Evolutionary conservation across 345 rosid genomes (phyloP).

Genomic region (Pugionium dolabratum): DNA sequence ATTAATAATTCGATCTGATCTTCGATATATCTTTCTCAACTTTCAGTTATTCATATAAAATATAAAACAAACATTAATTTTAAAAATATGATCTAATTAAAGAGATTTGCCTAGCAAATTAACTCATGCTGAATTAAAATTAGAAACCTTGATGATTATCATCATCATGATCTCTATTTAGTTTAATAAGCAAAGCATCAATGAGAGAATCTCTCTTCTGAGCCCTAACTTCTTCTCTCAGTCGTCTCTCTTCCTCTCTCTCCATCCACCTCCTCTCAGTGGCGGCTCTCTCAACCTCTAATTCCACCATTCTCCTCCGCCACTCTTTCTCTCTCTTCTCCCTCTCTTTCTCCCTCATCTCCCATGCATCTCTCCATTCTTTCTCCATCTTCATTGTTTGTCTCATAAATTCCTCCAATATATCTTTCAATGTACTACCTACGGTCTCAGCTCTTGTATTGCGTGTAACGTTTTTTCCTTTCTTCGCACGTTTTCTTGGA

Average conservation of each 20-base stretch:
- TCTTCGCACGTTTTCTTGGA: slow-evolving; percentile 50
- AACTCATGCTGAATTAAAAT: slow-evolving; percentile 29
- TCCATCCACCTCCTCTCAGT: slow-evolving; percentile 89
- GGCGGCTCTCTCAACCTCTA: slow-evolving; percentile 85
- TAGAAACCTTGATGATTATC: slow-evolving; percentile 41
- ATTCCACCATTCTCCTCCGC: slow-evolving; percentile 76
- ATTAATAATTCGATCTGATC: background rate
- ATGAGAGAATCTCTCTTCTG: slow-evolving; percentile 87
- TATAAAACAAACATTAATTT: slow-evolving; percentile 8
- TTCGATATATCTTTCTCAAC: background rate
- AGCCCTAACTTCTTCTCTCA: slow-evolving; percentile 92
- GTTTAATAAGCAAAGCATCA: slow-evolving; percentile 70
- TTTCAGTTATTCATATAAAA: background rate
- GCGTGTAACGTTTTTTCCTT: slow-evolving; percentile 46
- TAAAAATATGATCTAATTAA: background rate
- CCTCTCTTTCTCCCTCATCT: slow-evolving; percentile 75
- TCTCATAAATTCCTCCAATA: slow-evolving; percentile 77
- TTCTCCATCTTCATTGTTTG: slow-evolving; percentile 76
- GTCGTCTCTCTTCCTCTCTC: slow-evolving; percentile 83
- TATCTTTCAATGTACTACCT: slow-evolving; percentile 46
- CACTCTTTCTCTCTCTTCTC: slow-evolving; percentile 80
- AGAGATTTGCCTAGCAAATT: background rate
- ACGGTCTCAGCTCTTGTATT: slow-evolving; percentile 13
- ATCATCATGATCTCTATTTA: slow-evolving; percentile 52
- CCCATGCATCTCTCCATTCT: slow-evolving; percentile 86